Evolutionary conservation across 768 basidiomycete genomes (phyloP).

Genomic region (Coprinopsis cinerea): DNA sequence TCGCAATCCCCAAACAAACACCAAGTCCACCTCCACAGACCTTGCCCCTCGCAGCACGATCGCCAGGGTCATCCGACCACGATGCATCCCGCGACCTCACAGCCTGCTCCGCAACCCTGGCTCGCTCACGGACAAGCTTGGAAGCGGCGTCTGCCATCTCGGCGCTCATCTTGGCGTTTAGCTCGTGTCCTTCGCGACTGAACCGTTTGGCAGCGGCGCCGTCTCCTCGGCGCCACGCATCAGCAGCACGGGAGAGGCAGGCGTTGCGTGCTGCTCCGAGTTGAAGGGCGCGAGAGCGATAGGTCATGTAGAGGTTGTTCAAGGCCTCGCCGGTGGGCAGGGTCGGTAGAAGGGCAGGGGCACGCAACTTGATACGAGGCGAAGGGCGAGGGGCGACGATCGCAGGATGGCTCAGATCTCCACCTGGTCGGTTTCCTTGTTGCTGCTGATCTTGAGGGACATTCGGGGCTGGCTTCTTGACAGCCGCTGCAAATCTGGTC

Average conservation of each 20-base stretch:
- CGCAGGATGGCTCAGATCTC: constrained; percentile 52
- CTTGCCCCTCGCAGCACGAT: constrained; percentile 70
- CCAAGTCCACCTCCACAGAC: constrained; percentile 78
- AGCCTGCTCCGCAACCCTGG: constrained; percentile 67
- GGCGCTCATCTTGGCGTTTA: constrained; percentile 84
- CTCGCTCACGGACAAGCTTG: constrained; percentile 81
- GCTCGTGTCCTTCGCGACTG: constrained; percentile 87
- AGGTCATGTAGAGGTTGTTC: constrained; percentile 81
- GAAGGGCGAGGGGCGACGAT: constrained; percentile 79
- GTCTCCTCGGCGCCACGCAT: constrained; percentile 93
- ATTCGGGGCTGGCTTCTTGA: constrained; percentile 59
- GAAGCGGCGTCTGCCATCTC: constrained; percentile 85
- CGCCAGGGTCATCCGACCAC: constrained; percentile 82
- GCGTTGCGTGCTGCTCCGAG: constrained; percentile 93
- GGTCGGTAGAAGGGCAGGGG: constrained; percentile 82
- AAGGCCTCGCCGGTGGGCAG: constrained; percentile 79
- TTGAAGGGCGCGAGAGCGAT: constrained; percentile 83
- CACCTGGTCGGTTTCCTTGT: neutral
- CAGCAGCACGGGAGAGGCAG: constrained; percentile 90
- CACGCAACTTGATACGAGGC: constrained; percentile 76
- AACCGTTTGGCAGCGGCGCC: constrained; percentile 95
- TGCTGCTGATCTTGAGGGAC: neutral
- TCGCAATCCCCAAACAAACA: constrained; percentile 81
- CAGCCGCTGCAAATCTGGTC: constrained; percentile 86
- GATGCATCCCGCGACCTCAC: constrained; percentile 62